Evolutionary conservation across 495 filamentous ascomycete species (phyloP).

Genomic region (Aspergillus heteromorphus): DNA sequence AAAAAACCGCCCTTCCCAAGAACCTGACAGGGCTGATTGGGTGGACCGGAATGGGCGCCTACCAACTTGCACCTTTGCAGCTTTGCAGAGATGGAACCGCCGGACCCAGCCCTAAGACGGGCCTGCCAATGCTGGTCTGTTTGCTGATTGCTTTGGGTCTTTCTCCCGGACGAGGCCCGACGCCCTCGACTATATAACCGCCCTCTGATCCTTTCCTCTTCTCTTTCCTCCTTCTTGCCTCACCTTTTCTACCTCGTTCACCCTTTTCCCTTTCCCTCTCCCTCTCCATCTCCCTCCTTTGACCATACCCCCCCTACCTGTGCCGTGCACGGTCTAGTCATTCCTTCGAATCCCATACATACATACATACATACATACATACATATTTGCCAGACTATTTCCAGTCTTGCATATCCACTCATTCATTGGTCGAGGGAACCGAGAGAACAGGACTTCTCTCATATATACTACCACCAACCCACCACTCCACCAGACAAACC

Average conservation of each 20-base stretch:
- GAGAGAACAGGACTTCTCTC: constrained; percentile 17
- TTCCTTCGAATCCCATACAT: constrained; percentile 18
- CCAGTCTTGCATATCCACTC: not conserved
- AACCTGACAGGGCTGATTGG: not conserved
- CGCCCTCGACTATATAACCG: not conserved
- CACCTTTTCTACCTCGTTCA: constrained; percentile 7
- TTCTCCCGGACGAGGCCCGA: no score
- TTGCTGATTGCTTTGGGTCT: no score
- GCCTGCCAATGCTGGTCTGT: not conserved
- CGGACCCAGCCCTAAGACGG: not conserved
- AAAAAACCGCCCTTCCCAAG: no score
- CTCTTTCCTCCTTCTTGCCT: constrained; percentile 9
- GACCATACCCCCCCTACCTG: not conserved
- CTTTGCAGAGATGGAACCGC: no score
- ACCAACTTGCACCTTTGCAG: not conserved
- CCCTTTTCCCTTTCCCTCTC: constrained; percentile 17
- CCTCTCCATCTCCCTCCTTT: no score
- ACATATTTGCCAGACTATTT: constrained; percentile 1
- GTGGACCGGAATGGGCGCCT: not conserved
- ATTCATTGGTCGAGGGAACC: not conserved
- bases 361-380: no score
- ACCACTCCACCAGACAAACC: not conserved
- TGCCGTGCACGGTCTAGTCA: constrained; percentile 7
- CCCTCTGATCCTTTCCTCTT: not conserved
- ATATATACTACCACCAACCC: not conserved